Percentiles rank a stretch among this genome's conserved stretches.
Evolutionary conservation across 1,139 yeast species (phyloP).

Genomic region (Magnusiomyces ingens): DNA sequence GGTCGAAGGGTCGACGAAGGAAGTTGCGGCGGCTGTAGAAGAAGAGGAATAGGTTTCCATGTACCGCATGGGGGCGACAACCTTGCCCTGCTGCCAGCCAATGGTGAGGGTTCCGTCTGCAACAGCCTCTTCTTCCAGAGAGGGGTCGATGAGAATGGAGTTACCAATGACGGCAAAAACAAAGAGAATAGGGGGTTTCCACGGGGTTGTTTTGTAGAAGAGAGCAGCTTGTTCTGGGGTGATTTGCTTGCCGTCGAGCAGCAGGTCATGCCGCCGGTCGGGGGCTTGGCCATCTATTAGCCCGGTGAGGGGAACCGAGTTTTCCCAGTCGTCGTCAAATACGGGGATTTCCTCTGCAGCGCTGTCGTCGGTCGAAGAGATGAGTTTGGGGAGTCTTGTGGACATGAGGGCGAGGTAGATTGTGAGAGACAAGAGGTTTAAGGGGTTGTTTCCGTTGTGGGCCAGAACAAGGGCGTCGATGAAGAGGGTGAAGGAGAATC

Average conservation of each 20-base stretch:
- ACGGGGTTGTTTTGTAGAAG: constrained; percentile 20
- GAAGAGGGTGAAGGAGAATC: constrained; percentile 66
- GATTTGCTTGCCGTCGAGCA: neutral
- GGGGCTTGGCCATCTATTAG: constrained; percentile 17
- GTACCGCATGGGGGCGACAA: constrained; percentile 41
- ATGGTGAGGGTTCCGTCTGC: constrained; percentile 73
- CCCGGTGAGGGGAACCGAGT: constrained; percentile 43
- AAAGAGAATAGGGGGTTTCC: constrained; percentile 69
- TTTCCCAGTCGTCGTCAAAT: constrained; percentile 81
- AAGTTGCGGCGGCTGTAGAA: constrained; percentile 10
- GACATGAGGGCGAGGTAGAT: constrained; percentile 73
- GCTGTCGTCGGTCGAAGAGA: constrained; percentile 52
- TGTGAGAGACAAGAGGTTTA: constrained; percentile 71
- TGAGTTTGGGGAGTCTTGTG: constrained; percentile 65
- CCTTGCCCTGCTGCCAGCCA: constrained; percentile 59
- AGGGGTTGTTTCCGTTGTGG: constrained; percentile 54
- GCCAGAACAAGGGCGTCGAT: constrained; percentile 77
- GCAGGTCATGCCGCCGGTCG: neutral
- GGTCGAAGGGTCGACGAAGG: constrained; percentile 10
- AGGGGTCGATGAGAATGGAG: constrained; percentile 71
- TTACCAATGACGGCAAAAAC: constrained; percentile 69
- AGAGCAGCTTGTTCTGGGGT: neutral
- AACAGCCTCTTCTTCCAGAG: constrained; percentile 77
- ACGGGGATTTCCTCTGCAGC: constrained; percentile 78
- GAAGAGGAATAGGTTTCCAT: constrained; percentile 16